Conservation (phyloP, 1,284 basidiomycete species). For the Somion occarium region DNA sequence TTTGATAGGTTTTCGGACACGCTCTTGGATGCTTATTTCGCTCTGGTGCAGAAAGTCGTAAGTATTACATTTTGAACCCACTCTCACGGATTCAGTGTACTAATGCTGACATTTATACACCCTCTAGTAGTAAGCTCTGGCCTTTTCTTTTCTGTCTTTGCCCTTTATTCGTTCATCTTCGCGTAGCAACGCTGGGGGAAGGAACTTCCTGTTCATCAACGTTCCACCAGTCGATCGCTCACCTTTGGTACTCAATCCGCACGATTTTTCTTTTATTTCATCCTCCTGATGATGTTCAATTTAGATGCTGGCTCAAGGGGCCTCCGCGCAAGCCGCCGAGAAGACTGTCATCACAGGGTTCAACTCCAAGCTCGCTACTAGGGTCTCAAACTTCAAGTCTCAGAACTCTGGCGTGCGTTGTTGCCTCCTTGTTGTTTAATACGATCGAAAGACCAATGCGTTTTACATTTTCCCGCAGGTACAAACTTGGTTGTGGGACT, state of each 20-base stretch:
- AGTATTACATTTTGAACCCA: constrained; percentile 17
- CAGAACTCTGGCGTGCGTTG: constrained; percentile 40
- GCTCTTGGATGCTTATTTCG: constrained; percentile 49
- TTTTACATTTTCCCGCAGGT: constrained; percentile 29
- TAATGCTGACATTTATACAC: constrained; percentile 1
- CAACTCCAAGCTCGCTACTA: constrained; percentile 43
- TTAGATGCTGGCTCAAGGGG: constrained; percentile 44
- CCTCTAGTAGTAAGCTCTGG: constrained; percentile 21
- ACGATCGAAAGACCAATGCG: not conserved
- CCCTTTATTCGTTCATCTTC: not conserved
- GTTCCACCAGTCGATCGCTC: constrained; percentile 53
- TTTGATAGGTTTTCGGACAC: constrained; percentile 40
- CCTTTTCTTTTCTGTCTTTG: not conserved
- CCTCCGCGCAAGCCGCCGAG: constrained; percentile 37
- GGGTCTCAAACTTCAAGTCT: constrained; percentile 35
- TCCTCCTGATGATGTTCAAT: no score
- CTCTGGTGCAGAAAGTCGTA: constrained; percentile 49
- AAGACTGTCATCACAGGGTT: constrained; percentile 45
- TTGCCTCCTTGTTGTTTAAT: no score
- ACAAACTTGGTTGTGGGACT: constrained; percentile 46
- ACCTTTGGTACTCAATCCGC: constrained; percentile 36
- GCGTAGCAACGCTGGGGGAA: constrained; percentile 39
- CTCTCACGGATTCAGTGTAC: no score
- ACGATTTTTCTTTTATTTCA: no score
- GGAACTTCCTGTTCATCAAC: constrained; percentile 58